Conservation (phyloP, 2,329 filamentous ascomycete species). For the Fusarium sp. region DNA sequence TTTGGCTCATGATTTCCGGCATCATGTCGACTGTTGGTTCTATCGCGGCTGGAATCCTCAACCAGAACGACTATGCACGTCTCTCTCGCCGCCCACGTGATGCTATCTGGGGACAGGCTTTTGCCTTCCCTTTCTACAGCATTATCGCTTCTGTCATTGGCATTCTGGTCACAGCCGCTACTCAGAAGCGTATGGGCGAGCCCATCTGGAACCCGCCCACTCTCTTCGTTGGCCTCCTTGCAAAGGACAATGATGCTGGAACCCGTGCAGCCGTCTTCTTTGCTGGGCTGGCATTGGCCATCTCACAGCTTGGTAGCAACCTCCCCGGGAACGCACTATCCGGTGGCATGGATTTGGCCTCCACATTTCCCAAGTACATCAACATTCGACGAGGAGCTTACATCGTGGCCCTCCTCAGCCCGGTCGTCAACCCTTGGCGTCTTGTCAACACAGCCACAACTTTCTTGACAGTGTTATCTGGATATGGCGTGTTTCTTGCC, state of each 20-base stretch:
- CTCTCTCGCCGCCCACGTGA: constrained; percentile 45
- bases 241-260: constrained; percentile 44
- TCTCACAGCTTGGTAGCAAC: constrained; percentile 51
- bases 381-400: constrained; percentile 52
- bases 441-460: constrained; percentile 50
- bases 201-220: constrained; percentile 51
- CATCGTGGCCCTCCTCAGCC: constrained; percentile 48
- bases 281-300: constrained; percentile 47
- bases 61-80: constrained; percentile 52
- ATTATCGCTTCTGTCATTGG: constrained; percentile 50
- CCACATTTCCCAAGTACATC: constrained; percentile 49
- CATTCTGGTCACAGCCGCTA: constrained; percentile 52
- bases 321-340: constrained; percentile 50
- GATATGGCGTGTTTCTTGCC: constrained; percentile 51
- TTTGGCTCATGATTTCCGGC: constrained; percentile 51
- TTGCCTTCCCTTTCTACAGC: constrained; percentile 50
- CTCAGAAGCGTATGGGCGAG: constrained; percentile 49
- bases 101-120: constrained; percentile 48
- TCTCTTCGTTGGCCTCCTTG: constrained; percentile 47
- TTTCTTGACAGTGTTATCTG: constrained; percentile 49
- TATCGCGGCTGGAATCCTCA: constrained; percentile 51
- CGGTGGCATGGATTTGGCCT: constrained; percentile 52
- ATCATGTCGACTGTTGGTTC: constrained; percentile 50
- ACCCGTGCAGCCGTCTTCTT: constrained; percentile 52
- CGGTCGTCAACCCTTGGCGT: constrained; percentile 51